Conservation (phyloP, 768 basidiomycete species). For the Naganishia vaughanmartiniae region DNA sequence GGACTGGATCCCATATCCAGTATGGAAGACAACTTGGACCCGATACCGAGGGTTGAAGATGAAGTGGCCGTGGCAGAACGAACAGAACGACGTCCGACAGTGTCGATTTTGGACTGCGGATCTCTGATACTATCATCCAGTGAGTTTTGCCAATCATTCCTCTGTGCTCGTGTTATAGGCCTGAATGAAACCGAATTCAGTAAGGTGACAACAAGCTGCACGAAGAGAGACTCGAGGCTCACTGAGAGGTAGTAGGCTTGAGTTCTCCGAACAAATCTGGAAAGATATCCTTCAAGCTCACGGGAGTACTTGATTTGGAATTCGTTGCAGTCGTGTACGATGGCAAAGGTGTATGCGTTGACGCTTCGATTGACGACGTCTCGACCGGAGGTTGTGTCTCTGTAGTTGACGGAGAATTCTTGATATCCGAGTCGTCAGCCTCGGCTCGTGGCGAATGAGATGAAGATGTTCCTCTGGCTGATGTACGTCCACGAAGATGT, state of each 20-base stretch:
- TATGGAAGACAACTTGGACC: constrained; percentile 15
- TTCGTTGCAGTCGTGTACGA: background rate
- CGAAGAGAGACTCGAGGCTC: background rate
- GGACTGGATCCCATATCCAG: constrained; percentile 5
- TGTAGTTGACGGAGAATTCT: background rate
- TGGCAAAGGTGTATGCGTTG: background rate
- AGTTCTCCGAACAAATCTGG: constrained; percentile 16
- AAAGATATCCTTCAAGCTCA: constrained; percentile 20
- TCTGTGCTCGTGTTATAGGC: background rate
- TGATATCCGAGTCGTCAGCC: background rate
- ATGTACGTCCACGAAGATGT: background rate
- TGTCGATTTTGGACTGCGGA: background rate
- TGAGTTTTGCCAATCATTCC: constrained; percentile 8
- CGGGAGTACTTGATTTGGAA: background rate
- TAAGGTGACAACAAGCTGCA: background rate
- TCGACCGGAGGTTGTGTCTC: background rate
- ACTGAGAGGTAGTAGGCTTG: background rate
- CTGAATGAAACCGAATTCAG: background rate
- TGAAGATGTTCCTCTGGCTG: background rate
- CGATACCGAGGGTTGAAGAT: background rate
- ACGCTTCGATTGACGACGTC: background rate
- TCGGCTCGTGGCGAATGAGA: background rate
- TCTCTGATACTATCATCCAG: constrained; percentile 2
- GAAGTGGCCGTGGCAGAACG: background rate
- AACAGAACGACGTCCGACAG: background rate